phyloP scores from a whole-genome alignment of 257 asterid genomes.

The Knoxia roxburghii region DNA sequence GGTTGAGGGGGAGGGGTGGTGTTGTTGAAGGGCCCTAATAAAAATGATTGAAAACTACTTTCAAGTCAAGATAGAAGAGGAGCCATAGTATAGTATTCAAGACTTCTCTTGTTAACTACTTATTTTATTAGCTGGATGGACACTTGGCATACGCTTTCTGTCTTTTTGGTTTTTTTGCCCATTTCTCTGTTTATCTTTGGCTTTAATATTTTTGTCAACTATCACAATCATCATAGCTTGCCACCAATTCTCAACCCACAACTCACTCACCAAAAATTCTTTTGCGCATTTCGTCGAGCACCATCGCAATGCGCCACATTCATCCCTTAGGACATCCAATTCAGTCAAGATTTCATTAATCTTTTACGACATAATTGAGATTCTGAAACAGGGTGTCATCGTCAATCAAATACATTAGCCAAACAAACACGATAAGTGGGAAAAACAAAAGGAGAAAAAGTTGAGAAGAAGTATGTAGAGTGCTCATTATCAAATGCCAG shows the following conservation, averaged over 20 bases:
- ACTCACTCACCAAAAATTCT: background rate
- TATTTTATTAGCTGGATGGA: constrained; percentile 29
- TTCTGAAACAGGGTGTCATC: too few species aligned
- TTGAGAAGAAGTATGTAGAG: background rate
- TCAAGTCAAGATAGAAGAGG: constrained; percentile 25
- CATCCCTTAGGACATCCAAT: too few species aligned
- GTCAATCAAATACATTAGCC: too few species aligned
- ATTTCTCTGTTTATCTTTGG: constrained; percentile 17
- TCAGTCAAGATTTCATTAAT: too few species aligned
- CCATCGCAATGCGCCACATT: background rate
- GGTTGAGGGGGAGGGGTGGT: too few species aligned
- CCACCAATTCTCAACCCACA: constrained; percentile 6
- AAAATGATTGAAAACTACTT: constrained; percentile 30
- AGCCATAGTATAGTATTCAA: background rate
- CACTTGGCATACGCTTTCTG: constrained; percentile 19
- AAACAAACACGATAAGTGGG: constrained; percentile 2
- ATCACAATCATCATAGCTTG: constrained; percentile 23
- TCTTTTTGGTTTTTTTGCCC: constrained; percentile 4
- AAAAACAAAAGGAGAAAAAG: background rate
- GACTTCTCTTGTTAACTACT: background rate
- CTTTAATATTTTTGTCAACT: constrained; percentile 36
- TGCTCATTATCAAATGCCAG: background rate
- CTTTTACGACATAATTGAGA: too few species aligned
- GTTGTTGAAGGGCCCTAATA: constrained; percentile 17
- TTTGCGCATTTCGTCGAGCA: too few species aligned